These are phyloP conservation scores for Oryza officinalis DNA, from an alignment of 176 grass and related monocot genomes.

Conservation along the genomic window DNA sequence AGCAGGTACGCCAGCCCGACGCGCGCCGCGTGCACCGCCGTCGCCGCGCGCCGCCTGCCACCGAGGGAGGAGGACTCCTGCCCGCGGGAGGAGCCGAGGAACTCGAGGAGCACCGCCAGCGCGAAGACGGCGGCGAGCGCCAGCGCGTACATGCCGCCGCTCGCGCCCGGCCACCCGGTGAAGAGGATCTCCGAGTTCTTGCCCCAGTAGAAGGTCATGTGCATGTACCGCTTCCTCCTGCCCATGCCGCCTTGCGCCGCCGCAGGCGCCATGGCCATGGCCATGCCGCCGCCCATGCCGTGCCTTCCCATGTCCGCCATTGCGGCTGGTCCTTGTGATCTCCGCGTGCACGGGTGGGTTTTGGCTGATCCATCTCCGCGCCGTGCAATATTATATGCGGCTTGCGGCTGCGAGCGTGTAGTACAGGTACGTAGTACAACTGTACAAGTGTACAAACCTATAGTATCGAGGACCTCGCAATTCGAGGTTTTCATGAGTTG, in stretches of 20 bases:
- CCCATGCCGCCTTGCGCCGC: neutral
- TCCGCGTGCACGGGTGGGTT: neutral
- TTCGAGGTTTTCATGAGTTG: neutral
- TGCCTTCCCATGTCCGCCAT: constrained; percentile 2
- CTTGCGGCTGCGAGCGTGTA: neutral
- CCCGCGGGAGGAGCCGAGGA: constrained; percentile 4
- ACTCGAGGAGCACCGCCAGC: constrained; percentile 47
- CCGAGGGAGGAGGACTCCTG: neutral
- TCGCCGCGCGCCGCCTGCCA: neutral
- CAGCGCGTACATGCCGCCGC: constrained; percentile 64
- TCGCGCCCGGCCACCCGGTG: constrained; percentile 50
- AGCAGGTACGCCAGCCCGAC: constrained; percentile 65
- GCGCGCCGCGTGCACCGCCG: constrained; percentile 46
- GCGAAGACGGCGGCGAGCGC: constrained; percentile 49
- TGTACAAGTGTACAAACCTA: too few species aligned
- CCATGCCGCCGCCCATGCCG: neutral
- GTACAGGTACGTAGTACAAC: neutral
- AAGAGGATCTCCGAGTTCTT: constrained; percentile 73
- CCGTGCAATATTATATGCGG: neutral
- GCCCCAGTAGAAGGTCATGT: constrained; percentile 90
- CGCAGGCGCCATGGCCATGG: neutral
- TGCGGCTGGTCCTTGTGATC: neutral
- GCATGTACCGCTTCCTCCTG: constrained; percentile 38
- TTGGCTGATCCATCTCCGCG: neutral
- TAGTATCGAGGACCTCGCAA: neutral